phyloP scores from a whole-genome alignment of 1,139 yeast genomes.

The Arxiozyma slooffiae region DNA sequence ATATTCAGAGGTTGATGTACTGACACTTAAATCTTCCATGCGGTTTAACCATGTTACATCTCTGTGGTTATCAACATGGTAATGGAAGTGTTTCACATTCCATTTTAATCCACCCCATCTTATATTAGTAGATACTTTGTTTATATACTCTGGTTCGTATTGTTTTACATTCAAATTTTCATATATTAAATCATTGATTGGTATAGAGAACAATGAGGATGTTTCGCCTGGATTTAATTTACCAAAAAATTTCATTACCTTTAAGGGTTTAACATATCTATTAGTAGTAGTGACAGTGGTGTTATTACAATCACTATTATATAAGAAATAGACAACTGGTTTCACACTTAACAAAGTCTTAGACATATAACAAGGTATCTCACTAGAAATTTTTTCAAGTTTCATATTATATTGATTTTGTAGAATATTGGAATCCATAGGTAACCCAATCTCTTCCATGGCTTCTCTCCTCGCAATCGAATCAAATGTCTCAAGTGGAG shows the following conservation, averaged over 20 bases:
- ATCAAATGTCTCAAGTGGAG: slow-evolving; percentile 54
- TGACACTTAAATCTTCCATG: slow-evolving; percentile 49
- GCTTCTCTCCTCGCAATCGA: slow-evolving; percentile 72
- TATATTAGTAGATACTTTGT: slow-evolving; percentile 27
- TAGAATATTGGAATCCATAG: slow-evolving; percentile 40
- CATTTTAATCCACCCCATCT: slow-evolving; percentile 66
- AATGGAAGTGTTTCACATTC: slow-evolving; percentile 52
- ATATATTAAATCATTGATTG: slow-evolving; percentile 48
- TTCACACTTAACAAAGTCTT: slow-evolving; percentile 73
- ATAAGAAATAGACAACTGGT: slow-evolving; percentile 68
- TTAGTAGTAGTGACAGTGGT: slow-evolving; percentile 21
- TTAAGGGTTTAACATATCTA: slow-evolving; percentile 31
- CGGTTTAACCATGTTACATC: slow-evolving; percentile 58
- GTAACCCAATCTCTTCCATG: slow-evolving; percentile 76
- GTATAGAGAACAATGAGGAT: slow-evolving; percentile 58
- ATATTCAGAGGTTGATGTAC: slow-evolving; percentile 36
- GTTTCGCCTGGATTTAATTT: slow-evolving; percentile 64
- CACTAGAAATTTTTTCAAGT: slow-evolving; percentile 24
- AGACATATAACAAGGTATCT: slow-evolving; percentile 64
- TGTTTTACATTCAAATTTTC: slow-evolving; percentile 17
- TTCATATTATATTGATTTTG: slow-evolving; percentile 41
- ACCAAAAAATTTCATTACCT: slow-evolving; percentile 19
- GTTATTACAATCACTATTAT: slow-evolving; percentile 22
- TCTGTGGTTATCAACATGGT: slow-evolving; percentile 44
- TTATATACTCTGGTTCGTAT: slow-evolving; percentile 29